phyloP scores from a whole-genome alignment of 2,329 filamentous ascomycete species.

The Phialocephala sp. region DNA sequence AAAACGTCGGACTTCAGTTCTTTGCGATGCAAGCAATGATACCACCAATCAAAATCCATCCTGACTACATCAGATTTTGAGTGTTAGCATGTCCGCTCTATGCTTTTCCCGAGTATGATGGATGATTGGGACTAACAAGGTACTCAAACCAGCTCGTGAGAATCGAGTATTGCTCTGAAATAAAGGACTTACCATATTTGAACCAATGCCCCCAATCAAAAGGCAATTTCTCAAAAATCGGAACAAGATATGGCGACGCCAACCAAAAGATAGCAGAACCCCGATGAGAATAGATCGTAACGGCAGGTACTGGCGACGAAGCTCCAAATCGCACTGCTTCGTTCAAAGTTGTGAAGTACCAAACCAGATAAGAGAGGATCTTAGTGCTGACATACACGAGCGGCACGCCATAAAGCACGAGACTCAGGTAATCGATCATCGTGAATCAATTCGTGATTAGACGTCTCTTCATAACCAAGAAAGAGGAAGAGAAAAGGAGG shows the following conservation, averaged over 20 bases:
- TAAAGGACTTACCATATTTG: not conserved
- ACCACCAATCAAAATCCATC: conserved; percentile 26
- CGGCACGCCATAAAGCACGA: conserved; percentile 17
- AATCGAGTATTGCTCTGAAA: not conserved
- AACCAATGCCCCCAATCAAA: conserved; percentile 30
- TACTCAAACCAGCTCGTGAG: not conserved
- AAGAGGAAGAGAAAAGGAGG: not conserved
- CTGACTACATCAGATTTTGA: not conserved
- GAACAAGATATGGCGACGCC: conserved; percentile 24
- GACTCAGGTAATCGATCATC: conserved; percentile 6
- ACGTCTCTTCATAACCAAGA: not conserved
- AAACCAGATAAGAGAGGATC: conserved; percentile 1
- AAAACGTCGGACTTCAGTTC: conserved; percentile 29
- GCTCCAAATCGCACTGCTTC: conserved; percentile 17
- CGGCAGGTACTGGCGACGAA: conserved; percentile 23
- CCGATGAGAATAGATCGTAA: conserved; percentile 19
- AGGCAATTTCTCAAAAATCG: conserved; percentile 24
- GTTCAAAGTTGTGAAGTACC: conserved; percentile 13
- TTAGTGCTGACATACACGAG: conserved; percentile 7
- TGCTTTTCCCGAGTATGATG: too few species aligned
- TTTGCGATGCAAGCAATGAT: conserved; percentile 23
- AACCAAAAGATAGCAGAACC: conserved; percentile 26
- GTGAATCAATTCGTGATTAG: conserved; percentile 1
- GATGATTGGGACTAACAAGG: too few species aligned
- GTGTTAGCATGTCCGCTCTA: not conserved